Conservation (phyloP, 2,329 filamentous ascomycete species). For the Coniochaeta sp. region DNA sequence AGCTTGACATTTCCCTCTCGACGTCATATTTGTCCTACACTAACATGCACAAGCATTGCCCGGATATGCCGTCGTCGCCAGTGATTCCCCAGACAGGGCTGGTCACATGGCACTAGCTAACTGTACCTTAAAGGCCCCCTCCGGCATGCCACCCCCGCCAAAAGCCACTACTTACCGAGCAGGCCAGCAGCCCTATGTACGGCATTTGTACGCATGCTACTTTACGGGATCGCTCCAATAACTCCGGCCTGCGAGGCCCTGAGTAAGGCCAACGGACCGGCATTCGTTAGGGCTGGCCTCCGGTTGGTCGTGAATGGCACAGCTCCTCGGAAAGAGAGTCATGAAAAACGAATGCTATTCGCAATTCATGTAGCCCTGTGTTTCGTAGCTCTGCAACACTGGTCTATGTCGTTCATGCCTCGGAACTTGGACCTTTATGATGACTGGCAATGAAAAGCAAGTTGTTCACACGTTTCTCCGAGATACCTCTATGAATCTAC, state of each 20-base stretch:
- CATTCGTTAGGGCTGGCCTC: background rate
- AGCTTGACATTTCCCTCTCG: too few species aligned
- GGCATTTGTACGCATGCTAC: background rate
- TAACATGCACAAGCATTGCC: background rate
- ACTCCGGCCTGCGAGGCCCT: background rate
- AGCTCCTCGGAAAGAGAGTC: background rate
- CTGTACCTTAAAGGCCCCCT: background rate
- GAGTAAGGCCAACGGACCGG: conserved; percentile 2
- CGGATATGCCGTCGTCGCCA: background rate
- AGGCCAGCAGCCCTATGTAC: background rate
- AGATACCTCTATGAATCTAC: too few species aligned
- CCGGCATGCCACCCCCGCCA: background rate
- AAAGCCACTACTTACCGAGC: background rate
- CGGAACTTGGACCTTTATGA: too few species aligned
- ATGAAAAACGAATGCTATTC: too few species aligned
- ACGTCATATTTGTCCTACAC: too few species aligned
- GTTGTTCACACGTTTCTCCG: too few species aligned
- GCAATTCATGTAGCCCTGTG: too few species aligned
- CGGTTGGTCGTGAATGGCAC: background rate
- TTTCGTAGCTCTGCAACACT: too few species aligned
- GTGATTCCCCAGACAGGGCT: background rate
- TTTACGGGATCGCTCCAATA: background rate
- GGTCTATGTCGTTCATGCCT: too few species aligned
- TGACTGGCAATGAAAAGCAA: too few species aligned
- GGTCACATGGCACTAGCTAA: background rate